phyloP scores from a whole-genome alignment of 139 green algal species.

The Spirogloea muscicola region DNA sequence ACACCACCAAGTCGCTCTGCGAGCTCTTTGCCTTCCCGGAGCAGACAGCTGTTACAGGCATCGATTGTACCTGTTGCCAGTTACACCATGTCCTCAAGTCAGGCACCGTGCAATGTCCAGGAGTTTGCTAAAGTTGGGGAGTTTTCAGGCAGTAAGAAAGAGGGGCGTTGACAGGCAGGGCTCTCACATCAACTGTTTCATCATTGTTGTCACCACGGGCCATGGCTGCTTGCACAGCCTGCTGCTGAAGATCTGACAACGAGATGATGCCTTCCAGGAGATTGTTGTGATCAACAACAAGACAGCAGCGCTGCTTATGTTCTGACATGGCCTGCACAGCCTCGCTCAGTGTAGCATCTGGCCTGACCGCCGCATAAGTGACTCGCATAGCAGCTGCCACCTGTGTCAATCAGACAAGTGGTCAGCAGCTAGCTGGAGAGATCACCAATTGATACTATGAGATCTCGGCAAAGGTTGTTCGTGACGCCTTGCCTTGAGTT shows the following conservation, averaged over 20 bases:
- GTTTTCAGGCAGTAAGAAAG: too few species aligned
- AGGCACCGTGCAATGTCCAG: too few species aligned
- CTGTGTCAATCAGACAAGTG: too few species aligned
- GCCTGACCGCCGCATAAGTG: neutral
- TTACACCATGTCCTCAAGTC: too few species aligned
- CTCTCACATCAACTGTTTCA: too few species aligned
- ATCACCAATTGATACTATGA: too few species aligned
- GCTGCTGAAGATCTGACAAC: conserved; percentile 25
- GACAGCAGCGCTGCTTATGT: neutral
- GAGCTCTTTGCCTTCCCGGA: neutral
- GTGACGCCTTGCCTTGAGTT: conserved; percentile 21
- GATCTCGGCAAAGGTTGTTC: too few species aligned
- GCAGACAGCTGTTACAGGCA: conserved; percentile 33
- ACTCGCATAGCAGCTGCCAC: conserved; percentile 25
- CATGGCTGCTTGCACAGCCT: conserved; percentile 12
- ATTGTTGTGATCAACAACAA: conserved; percentile 34
- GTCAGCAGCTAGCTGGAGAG: too few species aligned
- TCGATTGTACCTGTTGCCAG: conserved; percentile 30
- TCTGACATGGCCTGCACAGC: conserved; percentile 21
- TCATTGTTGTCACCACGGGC: too few species aligned
- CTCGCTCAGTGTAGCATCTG: conserved; percentile 20
- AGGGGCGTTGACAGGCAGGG: too few species aligned
- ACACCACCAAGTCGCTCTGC: conserved; percentile 17
- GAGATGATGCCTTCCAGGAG: conserved; percentile 42
- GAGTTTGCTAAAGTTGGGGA: too few species aligned